phyloP scores from a whole-genome alignment of 2,329 filamentous ascomycete genomes.

The Pseudogymnoascus sp. region DNA sequence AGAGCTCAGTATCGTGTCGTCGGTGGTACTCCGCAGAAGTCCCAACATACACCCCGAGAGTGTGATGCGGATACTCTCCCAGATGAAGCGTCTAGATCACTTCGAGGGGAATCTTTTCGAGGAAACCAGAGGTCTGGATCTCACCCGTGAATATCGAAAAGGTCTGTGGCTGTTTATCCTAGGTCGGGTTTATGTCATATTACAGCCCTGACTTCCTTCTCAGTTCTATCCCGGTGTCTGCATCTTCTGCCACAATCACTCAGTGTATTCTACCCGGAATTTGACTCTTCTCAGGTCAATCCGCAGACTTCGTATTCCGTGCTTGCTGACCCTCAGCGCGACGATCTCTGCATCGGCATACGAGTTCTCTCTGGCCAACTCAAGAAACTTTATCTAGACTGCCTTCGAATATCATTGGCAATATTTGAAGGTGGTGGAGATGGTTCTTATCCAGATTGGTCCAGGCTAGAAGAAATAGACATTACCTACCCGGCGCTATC shows the following conservation, averaged over 20 bases:
- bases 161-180: not conserved
- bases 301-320: not conserved
- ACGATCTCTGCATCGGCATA: not conserved
- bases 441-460: not conserved
- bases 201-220: not conserved
- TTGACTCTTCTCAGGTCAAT: accelerated
- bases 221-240: not conserved
- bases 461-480: not conserved
- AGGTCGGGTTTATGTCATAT: not conserved
- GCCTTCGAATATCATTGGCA: not conserved
- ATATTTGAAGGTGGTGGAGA: not conserved
- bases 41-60: not conserved
- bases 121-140: not conserved
- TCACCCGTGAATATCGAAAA: not conserved
- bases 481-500: not conserved
- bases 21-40: not conserved
- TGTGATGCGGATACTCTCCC: not conserved
- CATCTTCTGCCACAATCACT: not conserved
- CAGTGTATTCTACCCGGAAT: not conserved
- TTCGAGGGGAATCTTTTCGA: not conserved
- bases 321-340: not conserved
- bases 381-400: not conserved
- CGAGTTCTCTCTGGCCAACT: not conserved
- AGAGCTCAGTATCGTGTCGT: not conserved
- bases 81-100: not conserved